These are phyloP conservation scores for Aspergillus luchuensis DNA, from an alignment of 2,329 filamentous ascomycete species.

Conservation along the genomic window DNA sequence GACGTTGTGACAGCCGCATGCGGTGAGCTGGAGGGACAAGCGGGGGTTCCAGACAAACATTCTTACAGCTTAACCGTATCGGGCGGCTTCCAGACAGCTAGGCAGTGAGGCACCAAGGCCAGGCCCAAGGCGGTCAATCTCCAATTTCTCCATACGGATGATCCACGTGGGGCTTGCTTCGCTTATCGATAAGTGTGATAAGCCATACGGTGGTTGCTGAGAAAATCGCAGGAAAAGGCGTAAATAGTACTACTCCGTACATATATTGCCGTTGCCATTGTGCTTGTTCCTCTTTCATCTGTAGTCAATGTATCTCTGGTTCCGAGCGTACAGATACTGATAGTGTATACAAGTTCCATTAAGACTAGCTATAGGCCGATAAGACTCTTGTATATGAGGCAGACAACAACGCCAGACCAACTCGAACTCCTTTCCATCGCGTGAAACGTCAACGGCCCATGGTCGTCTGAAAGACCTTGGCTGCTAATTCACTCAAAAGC, in stretches of 20 bases:
- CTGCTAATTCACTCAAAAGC: conserved; percentile 79
- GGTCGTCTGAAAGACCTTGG: conserved; percentile 70
- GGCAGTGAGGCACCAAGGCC: conserved; percentile 1
- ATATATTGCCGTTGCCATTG: neutral
- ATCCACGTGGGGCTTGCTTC: conserved; percentile 8
- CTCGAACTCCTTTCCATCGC: neutral
- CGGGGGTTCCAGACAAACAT: conserved; percentile 10
- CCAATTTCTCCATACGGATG: neutral
- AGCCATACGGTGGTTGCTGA: neutral
- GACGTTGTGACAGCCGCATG: conserved; percentile 31
- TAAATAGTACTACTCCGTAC: too few species aligned
- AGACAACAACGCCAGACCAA: neutral
- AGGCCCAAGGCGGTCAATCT: conserved; percentile 11
- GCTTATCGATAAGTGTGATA: conserved; percentile 33
- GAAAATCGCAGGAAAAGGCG: neutral
- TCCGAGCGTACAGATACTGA: too few species aligned
- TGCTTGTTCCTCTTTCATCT: too few species aligned
- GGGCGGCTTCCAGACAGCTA: neutral
- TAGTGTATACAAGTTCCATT: too few species aligned
- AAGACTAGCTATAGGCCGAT: neutral
- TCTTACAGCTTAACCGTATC: conserved; percentile 10
- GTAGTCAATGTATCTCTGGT: too few species aligned
- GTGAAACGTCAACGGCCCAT: conserved; percentile 29
- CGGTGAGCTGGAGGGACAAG: conserved; percentile 25
- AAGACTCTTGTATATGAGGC: neutral